Conservation (phyloP, 2,329 filamentous ascomycete species). For the Claviceps sp. region DNA sequence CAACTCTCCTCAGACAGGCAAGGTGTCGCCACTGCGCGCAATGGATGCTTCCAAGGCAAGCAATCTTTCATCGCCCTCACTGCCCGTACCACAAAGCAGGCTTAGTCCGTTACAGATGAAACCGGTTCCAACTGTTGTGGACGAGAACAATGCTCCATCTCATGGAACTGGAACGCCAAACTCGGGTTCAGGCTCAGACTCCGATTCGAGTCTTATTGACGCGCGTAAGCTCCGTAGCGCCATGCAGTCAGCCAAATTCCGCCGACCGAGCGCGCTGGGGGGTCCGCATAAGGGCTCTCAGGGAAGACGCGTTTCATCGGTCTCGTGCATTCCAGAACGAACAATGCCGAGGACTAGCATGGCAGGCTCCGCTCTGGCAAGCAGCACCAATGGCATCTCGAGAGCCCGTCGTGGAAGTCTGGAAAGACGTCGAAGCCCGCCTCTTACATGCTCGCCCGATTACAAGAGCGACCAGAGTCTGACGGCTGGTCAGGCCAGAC, state of each 20-base stretch:
- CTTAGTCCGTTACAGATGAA: slow-evolving; percentile 9
- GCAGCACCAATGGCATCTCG: slow-evolving; percentile 42
- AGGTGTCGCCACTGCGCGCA: slow-evolving; percentile 34
- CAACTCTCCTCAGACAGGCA: slow-evolving; percentile 16
- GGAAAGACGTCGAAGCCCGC: slow-evolving; percentile 38
- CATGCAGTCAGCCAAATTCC: slow-evolving; percentile 35
- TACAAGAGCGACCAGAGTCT: slow-evolving; percentile 25
- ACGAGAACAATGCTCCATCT: slow-evolving; percentile 41
- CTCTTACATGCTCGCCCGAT: slow-evolving; percentile 38
- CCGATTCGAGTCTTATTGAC: slow-evolving; percentile 37
- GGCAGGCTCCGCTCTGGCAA: slow-evolving; percentile 30
- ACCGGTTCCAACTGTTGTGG: slow-evolving; percentile 23
- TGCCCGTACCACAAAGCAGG: slow-evolving; percentile 11
- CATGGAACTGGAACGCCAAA: slow-evolving; percentile 13
- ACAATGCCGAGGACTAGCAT: slow-evolving; percentile 20
- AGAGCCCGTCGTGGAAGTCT: slow-evolving; percentile 36
- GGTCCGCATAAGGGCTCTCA: slow-evolving; percentile 19
- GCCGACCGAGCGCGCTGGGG: slow-evolving; percentile 26
- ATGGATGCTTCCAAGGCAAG: slow-evolving; percentile 37
- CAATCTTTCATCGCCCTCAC: slow-evolving; percentile 32
- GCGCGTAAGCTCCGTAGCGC: slow-evolving; percentile 41
- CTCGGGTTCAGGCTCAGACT: slow-evolving; percentile 30
- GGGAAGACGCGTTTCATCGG: slow-evolving; percentile 31
- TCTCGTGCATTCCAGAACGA: slow-evolving; percentile 20
- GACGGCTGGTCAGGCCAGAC: slow-evolving; percentile 41